These are phyloP conservation scores for Monosporascus sp. DNA, from an alignment of 2,329 filamentous ascomycete species.

Conservation along the genomic window DNA sequence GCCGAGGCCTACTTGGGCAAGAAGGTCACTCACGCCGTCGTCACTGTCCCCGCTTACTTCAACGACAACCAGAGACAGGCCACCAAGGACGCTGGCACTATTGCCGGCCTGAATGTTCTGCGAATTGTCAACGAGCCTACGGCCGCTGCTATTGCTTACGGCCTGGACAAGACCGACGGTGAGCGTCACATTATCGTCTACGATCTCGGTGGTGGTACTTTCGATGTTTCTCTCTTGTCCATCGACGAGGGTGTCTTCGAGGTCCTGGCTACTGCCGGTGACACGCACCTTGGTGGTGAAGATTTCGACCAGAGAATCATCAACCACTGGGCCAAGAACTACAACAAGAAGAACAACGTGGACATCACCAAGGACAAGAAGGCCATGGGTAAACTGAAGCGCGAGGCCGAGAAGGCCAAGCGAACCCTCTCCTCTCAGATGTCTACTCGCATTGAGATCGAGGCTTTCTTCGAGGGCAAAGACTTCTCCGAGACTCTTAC, in stretches of 20 bases:
- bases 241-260: constrained; percentile 92
- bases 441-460: constrained; percentile 92
- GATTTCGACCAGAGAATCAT: constrained; percentile 98
- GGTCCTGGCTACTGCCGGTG: constrained; percentile 90
- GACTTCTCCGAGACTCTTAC: constrained; percentile 98
- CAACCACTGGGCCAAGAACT: constrained; percentile 91
- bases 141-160: constrained; percentile 91
- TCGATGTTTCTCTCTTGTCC: constrained; percentile 88
- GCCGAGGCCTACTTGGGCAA: constrained; percentile 75
- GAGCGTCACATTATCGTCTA: constrained; percentile 90
- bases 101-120: constrained; percentile 90
- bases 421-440: constrained; percentile 92
- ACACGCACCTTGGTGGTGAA: constrained; percentile 96
- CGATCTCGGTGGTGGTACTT: constrained; percentile 91
- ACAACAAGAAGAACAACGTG: constrained; percentile 96
- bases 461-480: constrained; percentile 92
- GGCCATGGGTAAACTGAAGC: constrained; percentile 99
- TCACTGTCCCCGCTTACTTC: constrained; percentile 96
- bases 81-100: constrained; percentile 89
- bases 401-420: constrained; percentile 99
- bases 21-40: constrained; percentile 81
- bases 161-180: constrained; percentile 77
- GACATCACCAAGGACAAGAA: constrained; percentile 92
- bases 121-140: constrained; percentile 97
- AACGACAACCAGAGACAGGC: constrained; percentile 97